Percentiles rank a stretch among this genome's conserved stretches.
Conservation (phyloP, 352 stramenopile species). For the Elongisporangium anandrum region DNA sequence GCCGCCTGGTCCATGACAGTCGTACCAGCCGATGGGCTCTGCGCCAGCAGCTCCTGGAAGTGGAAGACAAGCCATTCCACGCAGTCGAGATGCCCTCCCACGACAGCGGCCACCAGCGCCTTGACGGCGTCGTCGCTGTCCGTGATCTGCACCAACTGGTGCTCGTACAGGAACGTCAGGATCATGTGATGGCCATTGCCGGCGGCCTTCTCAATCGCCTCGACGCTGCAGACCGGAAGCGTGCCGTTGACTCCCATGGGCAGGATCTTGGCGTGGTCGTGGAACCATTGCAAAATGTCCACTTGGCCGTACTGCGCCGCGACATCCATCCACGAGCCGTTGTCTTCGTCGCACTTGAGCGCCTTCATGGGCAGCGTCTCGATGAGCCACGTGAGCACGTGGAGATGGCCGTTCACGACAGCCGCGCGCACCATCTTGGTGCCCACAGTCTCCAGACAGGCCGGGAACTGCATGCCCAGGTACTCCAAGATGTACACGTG, state of each 20-base stretch:
- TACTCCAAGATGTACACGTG: slow-evolving; percentile 62
- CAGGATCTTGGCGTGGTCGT: slow-evolving; percentile 47
- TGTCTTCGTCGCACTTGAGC: slow-evolving; percentile 59
- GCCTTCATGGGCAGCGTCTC: slow-evolving; percentile 49
- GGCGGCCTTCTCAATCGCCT: slow-evolving; percentile 61
- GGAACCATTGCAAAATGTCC: slow-evolving; percentile 60
- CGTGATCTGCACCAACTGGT: slow-evolving; percentile 44
- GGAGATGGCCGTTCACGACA: slow-evolving; percentile 51
- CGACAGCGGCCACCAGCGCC: slow-evolving; percentile 45
- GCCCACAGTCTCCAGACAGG: slow-evolving; percentile 42
- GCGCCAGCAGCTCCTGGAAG: slow-evolving; percentile 34
- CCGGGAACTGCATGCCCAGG: slow-evolving; percentile 32
- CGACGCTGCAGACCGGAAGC: slow-evolving; percentile 37
- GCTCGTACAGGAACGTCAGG: slow-evolving; percentile 47
- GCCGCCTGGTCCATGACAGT: slow-evolving; percentile 52
- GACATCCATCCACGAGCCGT: slow-evolving; percentile 70
- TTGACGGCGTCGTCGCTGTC: slow-evolving; percentile 45
- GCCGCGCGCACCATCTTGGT: slow-evolving; percentile 62
- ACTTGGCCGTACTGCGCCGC: slow-evolving; percentile 63
- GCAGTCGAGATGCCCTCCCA: slow-evolving; percentile 43
- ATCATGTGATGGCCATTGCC: slow-evolving; percentile 60
- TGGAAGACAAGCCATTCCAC: slow-evolving; percentile 55
- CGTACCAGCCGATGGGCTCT: slow-evolving; percentile 23
- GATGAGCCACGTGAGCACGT: slow-evolving; percentile 61
- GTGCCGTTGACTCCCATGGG: slow-evolving; percentile 54